Evolutionary conservation across 2,329 filamentous ascomycete species (phyloP).

Genomic region (Coleophoma cylindrospora): DNA sequence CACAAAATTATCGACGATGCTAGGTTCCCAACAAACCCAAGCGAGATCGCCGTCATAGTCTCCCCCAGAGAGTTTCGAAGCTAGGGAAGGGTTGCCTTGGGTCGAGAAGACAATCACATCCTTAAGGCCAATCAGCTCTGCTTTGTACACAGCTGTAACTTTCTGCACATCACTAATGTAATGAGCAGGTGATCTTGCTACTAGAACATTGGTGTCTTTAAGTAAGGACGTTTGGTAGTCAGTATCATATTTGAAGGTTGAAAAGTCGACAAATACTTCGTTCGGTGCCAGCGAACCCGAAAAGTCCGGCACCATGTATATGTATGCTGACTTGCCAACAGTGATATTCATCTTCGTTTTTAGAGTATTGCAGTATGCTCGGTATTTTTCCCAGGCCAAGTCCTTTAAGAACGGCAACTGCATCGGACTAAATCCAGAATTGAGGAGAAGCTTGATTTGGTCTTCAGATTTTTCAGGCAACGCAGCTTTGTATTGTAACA

Average conservation of each 20-base stretch:
- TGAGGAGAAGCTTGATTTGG: conserved; percentile 47
- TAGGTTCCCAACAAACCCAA: conserved; percentile 71
- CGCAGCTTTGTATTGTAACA: conserved; percentile 13
- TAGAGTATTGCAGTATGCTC: conserved; percentile 20
- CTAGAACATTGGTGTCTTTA: conserved; percentile 55
- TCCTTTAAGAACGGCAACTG: conserved; percentile 43
- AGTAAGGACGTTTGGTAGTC: conserved; percentile 49
- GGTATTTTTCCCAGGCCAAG: conserved; percentile 25
- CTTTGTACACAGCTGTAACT: conserved; percentile 52
- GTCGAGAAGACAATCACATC: conserved; percentile 76
- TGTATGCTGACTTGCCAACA: conserved; percentile 54
- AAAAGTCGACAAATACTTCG: conserved; percentile 66
- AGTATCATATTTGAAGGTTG: conserved; percentile 50
- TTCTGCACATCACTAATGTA: conserved; percentile 69
- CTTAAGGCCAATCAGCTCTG: conserved; percentile 60
- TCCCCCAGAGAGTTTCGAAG: conserved; percentile 68
- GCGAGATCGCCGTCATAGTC: conserved; percentile 79
- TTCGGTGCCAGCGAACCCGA: conserved; percentile 51
- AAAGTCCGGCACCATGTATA: conserved; percentile 68
- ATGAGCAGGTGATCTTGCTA: conserved; percentile 66
- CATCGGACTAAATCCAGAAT: conserved; percentile 53
- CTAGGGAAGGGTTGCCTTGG: conserved; percentile 56
- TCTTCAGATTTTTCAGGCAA: conserved; percentile 34
- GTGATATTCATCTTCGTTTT: conserved; percentile 55
- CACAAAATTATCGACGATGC: conserved; percentile 60